Base-by-base conservation (phyloP, 768 basidiomycete species). In the Saitozyma podzolica region DNA sequence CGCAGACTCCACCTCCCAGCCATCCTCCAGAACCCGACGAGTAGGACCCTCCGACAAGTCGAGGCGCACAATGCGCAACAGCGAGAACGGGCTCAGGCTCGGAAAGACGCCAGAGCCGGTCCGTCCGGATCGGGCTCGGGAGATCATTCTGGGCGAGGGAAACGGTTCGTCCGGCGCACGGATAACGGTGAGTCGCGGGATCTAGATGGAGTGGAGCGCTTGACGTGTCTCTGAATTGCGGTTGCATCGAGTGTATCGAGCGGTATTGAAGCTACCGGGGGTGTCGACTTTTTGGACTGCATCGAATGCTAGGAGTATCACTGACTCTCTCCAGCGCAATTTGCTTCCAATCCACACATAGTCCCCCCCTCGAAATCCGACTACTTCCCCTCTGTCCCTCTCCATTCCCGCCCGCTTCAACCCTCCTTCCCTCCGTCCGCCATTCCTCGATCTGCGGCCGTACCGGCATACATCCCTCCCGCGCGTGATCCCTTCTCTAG, bases 11-110 rank as follows among this genome's bases (percentile, higher is more conserved):
- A 58, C 51, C 62, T 79, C 13, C 78, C 78, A 20, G 72, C 78
- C 6, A 79, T 79, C 59, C 61, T 79, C 9, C 72, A 75, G 50
- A 76, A 79, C 56, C 74, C 76, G 7, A 64, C 45, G 13, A 72
- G 63, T 29, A 58, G 53, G n/a, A 55, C 73, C 1, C 57, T 56
- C 29, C 50, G 66, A 9, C 73, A 76, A 49, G 64, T 76, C 19
- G 68, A 74, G 45, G 69, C 76, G 9, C 66, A 77, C 61, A 74
- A 75, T 56, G 72, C 73, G 10, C 78, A 79, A 60, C 78, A 79
- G 56, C 50, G 70, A 13, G 76, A 79, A 59, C 69, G 66, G 49
- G 56, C 66, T 2, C 42, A 52, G 19, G 73, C 78, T 37, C 53
- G 68, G 17, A 61, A 70, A 42, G 72, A 69, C 39, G 61, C 61